A percentile compares a stretch with the other conserved stretches of the same genome.
These are phyloP conservation scores for Chrysanthemum seticuspe DNA, from an alignment of 129 eudicot species.

Conservation along the genomic window DNA sequence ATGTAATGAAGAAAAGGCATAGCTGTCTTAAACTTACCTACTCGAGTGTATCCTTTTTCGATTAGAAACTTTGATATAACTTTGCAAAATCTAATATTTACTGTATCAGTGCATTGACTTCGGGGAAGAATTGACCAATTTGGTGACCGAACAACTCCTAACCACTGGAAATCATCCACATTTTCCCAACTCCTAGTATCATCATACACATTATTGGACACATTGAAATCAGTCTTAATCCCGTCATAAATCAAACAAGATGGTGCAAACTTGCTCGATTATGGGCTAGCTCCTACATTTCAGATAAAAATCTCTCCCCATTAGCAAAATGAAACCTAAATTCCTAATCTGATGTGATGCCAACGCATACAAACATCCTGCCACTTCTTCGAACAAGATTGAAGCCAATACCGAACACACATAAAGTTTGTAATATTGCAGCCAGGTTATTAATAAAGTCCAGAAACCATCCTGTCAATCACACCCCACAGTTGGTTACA, in stretches of 20 bases:
- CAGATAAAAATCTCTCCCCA: conserved; percentile 61
- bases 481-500: no score
- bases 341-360: conserved; percentile 8
- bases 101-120: conserved; percentile 38
- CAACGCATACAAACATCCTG: conserved; percentile 2
- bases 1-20: neutral
- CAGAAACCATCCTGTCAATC: no score
- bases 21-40: neutral
- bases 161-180: conserved; percentile 83
- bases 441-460: no score
- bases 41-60: neutral
- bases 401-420: neutral
- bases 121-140: conserved; percentile 72
- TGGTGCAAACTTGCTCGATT: conserved; percentile 85
- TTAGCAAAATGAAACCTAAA: no score
- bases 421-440: no score
- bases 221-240: conserved; percentile 55
- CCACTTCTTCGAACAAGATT: neutral
- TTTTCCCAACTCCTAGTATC: conserved; percentile 85
- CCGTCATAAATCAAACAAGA: conserved; percentile 59
- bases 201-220: conserved; percentile 52
- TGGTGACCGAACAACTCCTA: conserved; percentile 71
- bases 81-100: conserved; percentile 26
- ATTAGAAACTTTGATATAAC: neutral
- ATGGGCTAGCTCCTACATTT: conserved; percentile 75